Conservation (phyloP, 352 stramenopile species). For the Salisapilia sapeloensis region DNA sequence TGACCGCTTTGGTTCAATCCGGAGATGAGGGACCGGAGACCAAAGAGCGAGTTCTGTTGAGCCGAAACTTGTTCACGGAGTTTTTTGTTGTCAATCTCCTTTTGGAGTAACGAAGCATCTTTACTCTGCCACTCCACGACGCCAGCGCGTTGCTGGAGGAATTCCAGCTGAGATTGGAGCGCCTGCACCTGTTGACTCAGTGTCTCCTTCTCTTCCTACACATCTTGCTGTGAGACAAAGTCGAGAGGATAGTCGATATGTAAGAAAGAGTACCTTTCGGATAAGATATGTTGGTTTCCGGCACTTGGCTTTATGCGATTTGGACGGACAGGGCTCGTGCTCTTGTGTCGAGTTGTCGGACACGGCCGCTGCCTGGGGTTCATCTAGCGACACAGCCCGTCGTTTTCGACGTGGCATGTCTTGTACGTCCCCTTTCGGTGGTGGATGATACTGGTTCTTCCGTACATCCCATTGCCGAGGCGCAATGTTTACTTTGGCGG, state of each 20-base stretch:
- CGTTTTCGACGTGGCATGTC: too few relatives aligned
- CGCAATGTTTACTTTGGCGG: too few relatives aligned
- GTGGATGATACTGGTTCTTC: too few relatives aligned
- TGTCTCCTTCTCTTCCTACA: constrained; percentile 17
- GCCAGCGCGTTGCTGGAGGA: constrained; percentile 10
- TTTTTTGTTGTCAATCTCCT: constrained; percentile 16
- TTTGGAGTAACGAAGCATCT: constrained; percentile 8
- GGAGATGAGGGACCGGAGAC: constrained; percentile 15
- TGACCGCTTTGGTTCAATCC: constrained; percentile 9
- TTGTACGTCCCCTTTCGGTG: too few relatives aligned
- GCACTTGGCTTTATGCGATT: constrained; percentile 10
- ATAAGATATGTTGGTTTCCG: constrained; percentile 19
- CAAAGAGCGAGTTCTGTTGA: constrained; percentile 15
- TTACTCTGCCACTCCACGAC: constrained; percentile 9
- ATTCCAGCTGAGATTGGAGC: constrained; percentile 12
- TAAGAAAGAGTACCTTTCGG: constrained; percentile 8
- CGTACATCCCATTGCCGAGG: too few relatives aligned
- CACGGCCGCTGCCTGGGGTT: too few relatives aligned
- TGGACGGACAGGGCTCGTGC: too few relatives aligned
- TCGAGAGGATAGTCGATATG: background rate
- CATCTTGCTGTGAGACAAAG: too few relatives aligned
- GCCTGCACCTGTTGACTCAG: constrained; percentile 13
- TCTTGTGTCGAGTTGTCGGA: too few relatives aligned
- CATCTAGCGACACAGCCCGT: too few relatives aligned
- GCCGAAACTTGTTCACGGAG: constrained; percentile 13